Base-by-base conservation (phyloP, 2,329 filamentous ascomycete species). In the Colletotrichum theobromicola region DNA sequence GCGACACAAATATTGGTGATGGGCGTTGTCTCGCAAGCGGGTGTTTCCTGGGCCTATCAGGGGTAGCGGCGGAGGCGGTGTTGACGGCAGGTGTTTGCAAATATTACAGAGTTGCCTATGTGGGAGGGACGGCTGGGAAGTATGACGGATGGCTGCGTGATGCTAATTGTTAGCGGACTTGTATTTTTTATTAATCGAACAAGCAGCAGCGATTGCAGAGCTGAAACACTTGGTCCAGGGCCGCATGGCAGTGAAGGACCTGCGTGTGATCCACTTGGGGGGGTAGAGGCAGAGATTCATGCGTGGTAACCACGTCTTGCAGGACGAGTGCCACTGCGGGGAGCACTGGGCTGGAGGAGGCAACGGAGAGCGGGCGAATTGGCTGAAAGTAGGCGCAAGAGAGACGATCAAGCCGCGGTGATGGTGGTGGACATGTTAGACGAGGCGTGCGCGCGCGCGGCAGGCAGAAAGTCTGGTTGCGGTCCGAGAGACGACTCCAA, bases 211-310 rank as follows among this genome's bases (percentile, higher is more conserved):
- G 67, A 69, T 57, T 66, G 75, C 42, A 55, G 70, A 76, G 75
- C 66, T 76, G 75, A 76, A 76, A 76, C 75, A 68, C 42, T 68
- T 75, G 72, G 75, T 65, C 67, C 26, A 72, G 68, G 72, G 57
- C 34, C 72, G 71, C 74, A 76, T 76, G 75, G 75, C 67, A 75
- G 71, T 57, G 62, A 68, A 75, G 67, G 75, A 71, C 67, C 50
- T 64, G 28, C 34, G 75, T 68, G 60, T 72, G 75, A 72, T 76
- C 75, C 75, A 75, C 75, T 76, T 61, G 70, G 42, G 67, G 68
- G 35, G 72, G 61, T 55, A 53, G 42, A 75, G 64, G 72, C 58
- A 75, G 35, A 72, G 42, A 72, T 75, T 76, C 72, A 76, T 76
- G 75, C 72, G 72, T 69, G 42, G 65, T 70, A 64, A 74, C 58